phyloP scores from a whole-genome alignment of 192 early-diverging fungal genomes.

The Entophlyctis luteolus region DNA sequence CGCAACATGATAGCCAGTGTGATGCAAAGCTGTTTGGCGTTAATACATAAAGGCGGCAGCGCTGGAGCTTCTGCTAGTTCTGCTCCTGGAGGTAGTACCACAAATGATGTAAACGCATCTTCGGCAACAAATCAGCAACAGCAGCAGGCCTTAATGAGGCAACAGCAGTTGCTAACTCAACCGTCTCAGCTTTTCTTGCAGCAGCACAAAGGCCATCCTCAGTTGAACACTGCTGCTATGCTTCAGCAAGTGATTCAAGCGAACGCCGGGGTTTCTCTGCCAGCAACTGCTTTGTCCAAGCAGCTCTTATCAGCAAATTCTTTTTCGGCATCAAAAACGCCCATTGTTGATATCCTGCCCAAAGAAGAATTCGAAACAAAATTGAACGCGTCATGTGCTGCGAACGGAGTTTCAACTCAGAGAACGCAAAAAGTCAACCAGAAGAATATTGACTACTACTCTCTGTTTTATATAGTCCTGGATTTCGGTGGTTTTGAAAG shows the following conservation, averaged over 20 bases:
- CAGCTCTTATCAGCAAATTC: too few relatives aligned
- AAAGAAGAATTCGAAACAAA: background rate
- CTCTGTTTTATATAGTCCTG: conserved; percentile 18
- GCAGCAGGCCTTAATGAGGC: background rate
- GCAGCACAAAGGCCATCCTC: background rate
- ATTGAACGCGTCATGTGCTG: background rate
- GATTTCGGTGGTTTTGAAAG: conserved; percentile 15
- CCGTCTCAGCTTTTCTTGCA: background rate
- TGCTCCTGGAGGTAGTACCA: background rate
- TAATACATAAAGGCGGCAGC: background rate
- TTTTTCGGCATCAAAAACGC: background rate
- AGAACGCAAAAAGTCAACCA: conserved; percentile 1
- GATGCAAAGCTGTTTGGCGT: background rate
- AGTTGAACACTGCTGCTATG: too few relatives aligned
- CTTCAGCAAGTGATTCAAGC: too few relatives aligned
- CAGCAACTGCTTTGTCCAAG: too few relatives aligned
- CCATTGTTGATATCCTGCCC: background rate
- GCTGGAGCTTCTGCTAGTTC: background rate
- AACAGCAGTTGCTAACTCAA: background rate
- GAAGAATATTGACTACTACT: conserved; percentile 14
- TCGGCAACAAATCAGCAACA: background rate
- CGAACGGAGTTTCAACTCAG: background rate
- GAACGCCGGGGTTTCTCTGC: too few relatives aligned
- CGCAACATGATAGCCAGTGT: background rate
- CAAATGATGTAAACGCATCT: background rate